Conservation (phyloP, 2,329 filamentous ascomycete genomes). For the Sclerotinia nivalis region DNA sequence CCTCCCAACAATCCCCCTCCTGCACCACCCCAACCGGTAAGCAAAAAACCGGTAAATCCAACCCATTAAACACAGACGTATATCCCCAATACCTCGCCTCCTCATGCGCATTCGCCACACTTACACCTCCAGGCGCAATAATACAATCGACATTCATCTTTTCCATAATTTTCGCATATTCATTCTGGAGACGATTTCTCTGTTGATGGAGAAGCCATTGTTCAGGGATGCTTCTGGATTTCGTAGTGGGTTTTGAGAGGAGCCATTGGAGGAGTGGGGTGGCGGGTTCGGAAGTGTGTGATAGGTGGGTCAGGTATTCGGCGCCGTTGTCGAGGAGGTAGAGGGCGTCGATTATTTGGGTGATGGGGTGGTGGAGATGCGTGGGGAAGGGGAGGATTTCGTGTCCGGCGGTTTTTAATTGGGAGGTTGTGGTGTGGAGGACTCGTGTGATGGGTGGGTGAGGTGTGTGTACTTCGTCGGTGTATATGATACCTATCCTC, state of each 20-base stretch:
- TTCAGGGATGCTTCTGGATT: neutral
- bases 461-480: constrained; percentile 30
- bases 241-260: neutral
- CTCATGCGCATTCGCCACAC: constrained; percentile 19
- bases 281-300: constrained; percentile 26
- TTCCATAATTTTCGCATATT: constrained; percentile 30
- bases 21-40: constrained; percentile 22
- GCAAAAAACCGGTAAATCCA: constrained; percentile 25
- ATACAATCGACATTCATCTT: constrained; percentile 27
- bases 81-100: constrained; percentile 30
- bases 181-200: constrained; percentile 42
- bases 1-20: constrained; percentile 7
- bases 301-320: constrained; percentile 25
- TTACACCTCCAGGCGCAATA: constrained; percentile 22
- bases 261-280: constrained; percentile 34
- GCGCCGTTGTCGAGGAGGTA: constrained; percentile 30
- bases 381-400: constrained; percentile 4
- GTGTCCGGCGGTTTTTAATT: neutral
- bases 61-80: constrained; percentile 24
- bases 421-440: neutral
- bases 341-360: neutral
- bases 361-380: neutral
- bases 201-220: constrained; percentile 17
- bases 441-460: constrained; percentile 25
- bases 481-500: constrained; percentile 42